A percentile compares a stretch with the other conserved stretches of the same genome.
Conservation (phyloP, 2,329 filamentous ascomycete genomes). For the Colletotrichum lindemuthianum region DNA sequence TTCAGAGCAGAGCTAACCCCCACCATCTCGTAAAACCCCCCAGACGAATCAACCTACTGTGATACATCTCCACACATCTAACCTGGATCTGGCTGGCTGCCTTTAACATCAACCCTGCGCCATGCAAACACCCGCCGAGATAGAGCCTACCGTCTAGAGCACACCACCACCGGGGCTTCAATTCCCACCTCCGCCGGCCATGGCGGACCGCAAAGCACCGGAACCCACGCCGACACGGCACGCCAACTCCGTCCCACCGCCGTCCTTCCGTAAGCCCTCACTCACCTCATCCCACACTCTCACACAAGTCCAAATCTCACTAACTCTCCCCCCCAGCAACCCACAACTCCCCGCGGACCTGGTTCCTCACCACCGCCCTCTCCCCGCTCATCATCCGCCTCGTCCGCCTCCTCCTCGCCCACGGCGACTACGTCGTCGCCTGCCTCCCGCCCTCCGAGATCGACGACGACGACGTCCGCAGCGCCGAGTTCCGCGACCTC, state of each 20-base stretch:
- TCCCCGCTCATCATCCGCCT: constrained; percentile 87
- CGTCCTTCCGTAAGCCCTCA: constrained; percentile 60
- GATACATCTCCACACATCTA: constrained; percentile 18
- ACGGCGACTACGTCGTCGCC: constrained; percentile 90
- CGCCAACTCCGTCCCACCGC: constrained; percentile 54
- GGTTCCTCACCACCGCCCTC: constrained; percentile 89
- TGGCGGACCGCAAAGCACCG: constrained; percentile 35
- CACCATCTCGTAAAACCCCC: not conserved
- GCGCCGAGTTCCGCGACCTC: constrained; percentile 82
- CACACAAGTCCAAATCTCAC: constrained; percentile 37
- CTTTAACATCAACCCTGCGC: not conserved
- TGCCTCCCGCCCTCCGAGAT: constrained; percentile 83
- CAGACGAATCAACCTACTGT: constrained; percentile 2
- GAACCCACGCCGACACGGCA: constrained; percentile 30
- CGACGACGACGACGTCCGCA: constrained; percentile 79
- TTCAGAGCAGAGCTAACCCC: too few species aligned
- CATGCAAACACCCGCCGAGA: not conserved
- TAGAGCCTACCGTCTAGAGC: not conserved
- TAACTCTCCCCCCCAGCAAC: constrained; percentile 57
- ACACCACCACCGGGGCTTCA: not conserved
- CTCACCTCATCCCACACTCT: constrained; percentile 43
- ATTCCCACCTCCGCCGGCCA: constrained; percentile 17
- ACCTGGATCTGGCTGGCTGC: not conserved
- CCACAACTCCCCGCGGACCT: constrained; percentile 83
- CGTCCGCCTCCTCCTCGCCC: constrained; percentile 82